Conservation (phyloP, 225 moss, liverwort and hornwort species). For the Ulota crispa region DNA sequence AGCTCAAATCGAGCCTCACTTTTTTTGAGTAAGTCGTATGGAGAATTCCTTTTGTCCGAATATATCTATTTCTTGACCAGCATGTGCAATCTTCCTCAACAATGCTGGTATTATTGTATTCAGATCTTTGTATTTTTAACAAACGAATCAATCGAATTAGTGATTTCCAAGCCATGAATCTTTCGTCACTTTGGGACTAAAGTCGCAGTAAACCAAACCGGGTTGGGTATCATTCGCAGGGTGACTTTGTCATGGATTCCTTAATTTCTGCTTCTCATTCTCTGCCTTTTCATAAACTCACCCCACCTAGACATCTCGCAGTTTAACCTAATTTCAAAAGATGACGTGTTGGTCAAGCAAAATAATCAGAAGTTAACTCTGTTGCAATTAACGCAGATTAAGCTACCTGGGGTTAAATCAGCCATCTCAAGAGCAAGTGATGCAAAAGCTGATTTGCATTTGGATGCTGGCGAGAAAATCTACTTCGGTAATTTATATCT, state of each 20-base stretch:
- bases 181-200: background rate
- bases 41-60: background rate
- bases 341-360: background rate
- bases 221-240: background rate
- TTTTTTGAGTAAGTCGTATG: background rate
- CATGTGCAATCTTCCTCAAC: background rate
- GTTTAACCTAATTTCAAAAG: background rate
- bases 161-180: background rate
- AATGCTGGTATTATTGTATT: background rate
- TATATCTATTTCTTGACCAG: background rate
- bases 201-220: background rate
- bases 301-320: background rate
- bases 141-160: background rate
- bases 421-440: constrained; percentile 81
- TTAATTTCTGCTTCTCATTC: background rate
- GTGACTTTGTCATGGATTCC: constrained; percentile 1
- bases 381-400: constrained; percentile 37
- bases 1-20: background rate
- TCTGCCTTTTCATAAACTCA: background rate
- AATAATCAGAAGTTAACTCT: background rate
- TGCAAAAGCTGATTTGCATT: constrained; percentile 63
- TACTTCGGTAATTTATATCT: constrained; percentile 66
- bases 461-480: constrained; percentile 62
- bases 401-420: constrained; percentile 70
- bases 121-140: background rate